phyloP scores from a whole-genome alignment of 2,329 filamentous ascomycete species.

The Fusarium nisikadoi region DNA sequence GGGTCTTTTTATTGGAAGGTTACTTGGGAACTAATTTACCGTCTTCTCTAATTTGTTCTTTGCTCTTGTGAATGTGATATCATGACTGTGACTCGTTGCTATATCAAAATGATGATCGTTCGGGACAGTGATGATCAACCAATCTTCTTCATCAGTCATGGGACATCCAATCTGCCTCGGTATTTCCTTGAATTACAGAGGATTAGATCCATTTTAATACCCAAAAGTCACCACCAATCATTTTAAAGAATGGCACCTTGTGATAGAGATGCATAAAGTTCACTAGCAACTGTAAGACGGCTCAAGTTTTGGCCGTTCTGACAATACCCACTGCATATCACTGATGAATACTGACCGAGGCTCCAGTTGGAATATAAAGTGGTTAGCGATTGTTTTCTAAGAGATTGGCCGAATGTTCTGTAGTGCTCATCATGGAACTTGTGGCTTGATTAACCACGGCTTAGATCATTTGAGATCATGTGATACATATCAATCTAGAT shows the following conservation, averaged over 20 bases:
- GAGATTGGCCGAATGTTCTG: background rate
- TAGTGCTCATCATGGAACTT: background rate
- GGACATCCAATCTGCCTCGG: accelerated
- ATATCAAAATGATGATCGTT: background rate
- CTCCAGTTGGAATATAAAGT: accelerated
- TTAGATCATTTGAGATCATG: background rate
- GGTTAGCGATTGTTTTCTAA: accelerated
- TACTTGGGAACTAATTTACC: background rate
- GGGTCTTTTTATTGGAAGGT: accelerated
- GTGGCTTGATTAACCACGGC: accelerated
- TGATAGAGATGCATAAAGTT: background rate
- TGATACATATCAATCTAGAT: background rate
- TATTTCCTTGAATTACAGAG: accelerated
- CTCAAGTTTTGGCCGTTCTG: slow-evolving; percentile 1
- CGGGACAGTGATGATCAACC: background rate
- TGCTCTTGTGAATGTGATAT: background rate
- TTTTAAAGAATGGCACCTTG: background rate
- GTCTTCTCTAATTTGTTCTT: background rate
- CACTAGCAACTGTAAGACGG: background rate
- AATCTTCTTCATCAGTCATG: accelerated
- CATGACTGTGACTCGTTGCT: background rate
- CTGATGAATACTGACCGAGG: background rate
- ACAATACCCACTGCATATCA: background rate
- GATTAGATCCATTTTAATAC: accelerated
- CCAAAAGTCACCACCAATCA: background rate